phyloP scores from a whole-genome alignment of 2,329 filamentous ascomycete species.

The Phialophora macrospora region DNA sequence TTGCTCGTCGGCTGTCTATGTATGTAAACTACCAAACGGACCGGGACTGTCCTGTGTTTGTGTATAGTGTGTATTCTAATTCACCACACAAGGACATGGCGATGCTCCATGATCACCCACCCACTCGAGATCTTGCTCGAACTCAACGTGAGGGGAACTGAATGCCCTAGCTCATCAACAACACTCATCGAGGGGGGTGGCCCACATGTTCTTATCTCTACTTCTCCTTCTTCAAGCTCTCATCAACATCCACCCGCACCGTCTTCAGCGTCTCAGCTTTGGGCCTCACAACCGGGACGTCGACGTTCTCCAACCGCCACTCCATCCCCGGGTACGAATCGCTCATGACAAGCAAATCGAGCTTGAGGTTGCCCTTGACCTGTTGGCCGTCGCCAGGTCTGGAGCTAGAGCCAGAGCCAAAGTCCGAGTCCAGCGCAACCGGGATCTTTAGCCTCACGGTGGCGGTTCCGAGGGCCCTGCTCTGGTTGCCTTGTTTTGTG shows the following conservation, averaged over 20 bases:
- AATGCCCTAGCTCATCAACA: too few relatives aligned
- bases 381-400: neutral
- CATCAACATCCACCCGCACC: constrained; percentile 36
- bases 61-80: too few relatives aligned
- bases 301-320: constrained; percentile 60
- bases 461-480: constrained; percentile 34
- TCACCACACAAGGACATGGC: too few relatives aligned
- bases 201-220: too few relatives aligned
- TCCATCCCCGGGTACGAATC: constrained; percentile 84
- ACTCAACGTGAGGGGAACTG: too few relatives aligned
- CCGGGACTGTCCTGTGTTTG: too few relatives aligned
- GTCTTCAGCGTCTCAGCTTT: constrained; percentile 31
- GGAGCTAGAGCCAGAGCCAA: constrained; percentile 11
- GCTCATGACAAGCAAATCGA: constrained; percentile 79
- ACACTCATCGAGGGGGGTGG: too few relatives aligned
- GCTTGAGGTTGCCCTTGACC: constrained; percentile 53
- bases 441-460: constrained; percentile 30
- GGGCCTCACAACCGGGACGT: constrained; percentile 49
- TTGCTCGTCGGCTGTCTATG: neutral
- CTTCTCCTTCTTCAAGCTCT: constrained; percentile 34
- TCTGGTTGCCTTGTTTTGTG: constrained; percentile 37
- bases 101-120: too few relatives aligned
- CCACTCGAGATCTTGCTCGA: too few relatives aligned
- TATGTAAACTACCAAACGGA: neutral
- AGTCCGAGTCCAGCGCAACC: constrained; percentile 36